Conservation (phyloP, 352 stramenopile species). For the Globisporangium recalcitrans region DNA sequence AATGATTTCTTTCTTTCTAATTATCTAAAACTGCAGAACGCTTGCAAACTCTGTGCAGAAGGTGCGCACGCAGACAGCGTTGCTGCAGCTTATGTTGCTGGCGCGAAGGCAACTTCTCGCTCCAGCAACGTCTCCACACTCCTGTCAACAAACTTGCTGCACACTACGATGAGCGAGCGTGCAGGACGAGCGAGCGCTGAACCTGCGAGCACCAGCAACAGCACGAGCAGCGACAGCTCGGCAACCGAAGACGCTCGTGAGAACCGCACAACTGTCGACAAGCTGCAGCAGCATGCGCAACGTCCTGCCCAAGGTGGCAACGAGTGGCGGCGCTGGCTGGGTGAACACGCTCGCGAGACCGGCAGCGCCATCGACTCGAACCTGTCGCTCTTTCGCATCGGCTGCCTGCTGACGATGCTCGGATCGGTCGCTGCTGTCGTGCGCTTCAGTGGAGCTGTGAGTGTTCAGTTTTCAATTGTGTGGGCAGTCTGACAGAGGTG, state of each 20-base stretch:
- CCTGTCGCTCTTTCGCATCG: constrained; percentile 58
- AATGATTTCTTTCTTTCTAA: no score
- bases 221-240: not conserved
- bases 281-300: not conserved
- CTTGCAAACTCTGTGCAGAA: no score
- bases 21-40: no score
- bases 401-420: constrained; percentile 37
- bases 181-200: not conserved
- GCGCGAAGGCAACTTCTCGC: no score
- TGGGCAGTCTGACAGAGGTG: not conserved
- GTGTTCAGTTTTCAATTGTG: constrained; percentile 1
- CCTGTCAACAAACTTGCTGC: no score
- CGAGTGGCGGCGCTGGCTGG: constrained; percentile 26
- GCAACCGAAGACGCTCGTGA: constrained; percentile 4
- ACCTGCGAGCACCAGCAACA: not conserved
- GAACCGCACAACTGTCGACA: constrained; percentile 4
- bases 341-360: constrained; percentile 27
- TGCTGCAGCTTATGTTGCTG: no score
- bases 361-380: constrained; percentile 62
- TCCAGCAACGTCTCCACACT: no score
- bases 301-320: not conserved
- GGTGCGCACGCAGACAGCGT: no score
- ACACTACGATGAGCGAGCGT: not conserved
- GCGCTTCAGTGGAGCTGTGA: constrained; percentile 52
- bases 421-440: constrained; percentile 39